phyloP scores from a whole-genome alignment of 306 rosid genomes.

The Acacia melanoxylon region DNA sequence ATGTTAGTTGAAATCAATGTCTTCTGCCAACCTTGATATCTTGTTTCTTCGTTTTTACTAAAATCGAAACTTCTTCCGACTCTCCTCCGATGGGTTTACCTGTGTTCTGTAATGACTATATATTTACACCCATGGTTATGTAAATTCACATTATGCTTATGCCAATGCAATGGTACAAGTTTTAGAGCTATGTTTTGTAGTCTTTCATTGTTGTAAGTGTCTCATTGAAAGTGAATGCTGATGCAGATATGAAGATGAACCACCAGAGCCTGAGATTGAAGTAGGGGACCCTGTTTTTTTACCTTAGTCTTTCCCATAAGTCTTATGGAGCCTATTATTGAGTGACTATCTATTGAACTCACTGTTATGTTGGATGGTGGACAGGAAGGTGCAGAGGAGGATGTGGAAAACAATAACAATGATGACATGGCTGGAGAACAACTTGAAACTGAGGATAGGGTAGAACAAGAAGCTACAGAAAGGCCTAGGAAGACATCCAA shows the following conservation, averaged over 20 bases:
- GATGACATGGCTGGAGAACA: constrained; percentile 66
- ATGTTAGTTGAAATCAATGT: neutral
- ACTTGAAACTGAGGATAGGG: constrained; percentile 64
- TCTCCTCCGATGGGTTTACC: neutral
- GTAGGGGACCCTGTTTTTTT: constrained; percentile 31
- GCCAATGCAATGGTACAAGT: neutral
- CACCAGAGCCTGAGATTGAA: constrained; percentile 86
- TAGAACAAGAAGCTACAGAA: constrained; percentile 43
- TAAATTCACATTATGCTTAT: neutral
- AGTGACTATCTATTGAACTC: neutral
- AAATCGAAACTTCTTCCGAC: neutral
- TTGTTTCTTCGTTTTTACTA: neutral
- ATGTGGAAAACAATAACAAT: constrained; percentile 56
- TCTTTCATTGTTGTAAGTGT: neutral
- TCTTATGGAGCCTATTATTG: neutral
- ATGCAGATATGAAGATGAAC: constrained; percentile 85
- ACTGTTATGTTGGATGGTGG: constrained; percentile 19
- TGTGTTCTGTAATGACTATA: neutral
- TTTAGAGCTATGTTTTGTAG: neutral
- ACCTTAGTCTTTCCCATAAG: neutral
- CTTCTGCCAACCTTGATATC: neutral
- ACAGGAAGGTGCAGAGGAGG: constrained; percentile 95
- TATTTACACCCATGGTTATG: neutral
- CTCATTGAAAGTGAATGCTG: constrained; percentile 5
- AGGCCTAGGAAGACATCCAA: constrained; percentile 81